These are phyloP conservation scores for Tuber aestivum DNA, from an alignment of 495 filamentous ascomycete species.

Conservation along the genomic window DNA sequence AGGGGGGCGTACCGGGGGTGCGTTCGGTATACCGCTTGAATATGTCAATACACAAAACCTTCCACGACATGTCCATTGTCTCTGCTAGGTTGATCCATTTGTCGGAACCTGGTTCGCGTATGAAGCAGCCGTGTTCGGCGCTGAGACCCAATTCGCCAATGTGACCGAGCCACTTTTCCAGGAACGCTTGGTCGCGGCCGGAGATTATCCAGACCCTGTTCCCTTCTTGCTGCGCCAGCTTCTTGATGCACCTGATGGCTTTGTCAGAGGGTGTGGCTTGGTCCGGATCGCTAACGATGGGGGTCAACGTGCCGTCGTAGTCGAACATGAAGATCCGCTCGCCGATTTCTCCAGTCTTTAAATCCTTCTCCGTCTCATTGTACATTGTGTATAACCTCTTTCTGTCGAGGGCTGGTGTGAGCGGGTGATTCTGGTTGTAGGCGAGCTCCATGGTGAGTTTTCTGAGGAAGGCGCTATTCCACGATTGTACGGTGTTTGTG, in stretches of 20 bases:
- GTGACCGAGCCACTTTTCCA: constrained; percentile 79
- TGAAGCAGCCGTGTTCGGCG: constrained; percentile 93
- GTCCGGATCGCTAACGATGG: constrained; percentile 82
- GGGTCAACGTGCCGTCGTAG: constrained; percentile 96
- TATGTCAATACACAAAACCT: constrained; percentile 69
- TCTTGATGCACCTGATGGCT: constrained; percentile 69
- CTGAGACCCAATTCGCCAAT: constrained; percentile 78
- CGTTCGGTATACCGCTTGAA: constrained; percentile 80
- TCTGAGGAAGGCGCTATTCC: constrained; percentile 70
- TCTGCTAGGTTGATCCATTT: constrained; percentile 84
- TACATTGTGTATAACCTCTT: constrained; percentile 64
- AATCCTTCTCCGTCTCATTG: constrained; percentile 51
- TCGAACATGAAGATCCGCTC: constrained; percentile 94
- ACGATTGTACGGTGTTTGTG: constrained; percentile 72
- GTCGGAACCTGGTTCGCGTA: constrained; percentile 63
- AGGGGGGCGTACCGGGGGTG: constrained; percentile 58
- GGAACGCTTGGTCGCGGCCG: constrained; percentile 81
- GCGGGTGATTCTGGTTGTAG: constrained; percentile 64
- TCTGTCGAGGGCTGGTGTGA: constrained; percentile 74
- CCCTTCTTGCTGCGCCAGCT: constrained; percentile 66
- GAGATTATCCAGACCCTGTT: constrained; percentile 98
- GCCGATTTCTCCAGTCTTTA: constrained; percentile 26
- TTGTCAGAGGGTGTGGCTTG: constrained; percentile 79
- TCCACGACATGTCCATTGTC: constrained; percentile 80
- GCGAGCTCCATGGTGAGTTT: constrained; percentile 70